Conservation (phyloP, 345 rosid genomes). For the Pistacia integerrima region DNA sequence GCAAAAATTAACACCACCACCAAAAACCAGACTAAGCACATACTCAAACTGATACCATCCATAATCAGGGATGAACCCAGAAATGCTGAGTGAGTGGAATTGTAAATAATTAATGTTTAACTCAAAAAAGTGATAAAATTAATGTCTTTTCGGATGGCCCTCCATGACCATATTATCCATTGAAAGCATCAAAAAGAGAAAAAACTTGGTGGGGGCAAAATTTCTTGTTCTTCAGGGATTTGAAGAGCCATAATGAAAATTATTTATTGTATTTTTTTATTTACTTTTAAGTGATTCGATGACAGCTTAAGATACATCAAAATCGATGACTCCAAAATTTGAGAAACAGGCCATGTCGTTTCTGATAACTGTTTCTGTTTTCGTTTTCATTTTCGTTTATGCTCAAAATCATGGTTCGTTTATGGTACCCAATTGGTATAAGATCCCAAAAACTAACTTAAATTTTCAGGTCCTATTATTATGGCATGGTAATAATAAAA, state of each 20-base stretch:
- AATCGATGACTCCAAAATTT: neutral
- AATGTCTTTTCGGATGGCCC: too few species aligned
- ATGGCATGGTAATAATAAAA: neutral
- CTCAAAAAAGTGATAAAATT: too few species aligned
- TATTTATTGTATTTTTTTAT: neutral
- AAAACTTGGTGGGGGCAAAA: neutral
- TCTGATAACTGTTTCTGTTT: neutral
- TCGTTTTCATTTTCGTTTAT: neutral
- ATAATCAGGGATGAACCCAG: too few species aligned
- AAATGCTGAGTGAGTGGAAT: too few species aligned
- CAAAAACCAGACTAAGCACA: neutral
- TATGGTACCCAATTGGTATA: neutral
- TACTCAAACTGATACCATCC: too few species aligned
- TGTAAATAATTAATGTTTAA: too few species aligned
- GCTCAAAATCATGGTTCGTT: neutral
- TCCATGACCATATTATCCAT: too few species aligned
- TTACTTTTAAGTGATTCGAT: neutral
- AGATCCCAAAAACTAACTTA: too few species aligned
- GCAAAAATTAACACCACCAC: constrained; percentile 1
- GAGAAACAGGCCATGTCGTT: neutral
- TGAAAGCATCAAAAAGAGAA: too few species aligned
- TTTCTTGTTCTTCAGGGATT: neutral
- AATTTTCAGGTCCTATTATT: neutral
- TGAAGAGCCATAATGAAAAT: neutral
- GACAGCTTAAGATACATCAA: neutral